Conservation (phyloP, 768 basidiomycete species). For the Calocybe gangraenosa region DNA sequence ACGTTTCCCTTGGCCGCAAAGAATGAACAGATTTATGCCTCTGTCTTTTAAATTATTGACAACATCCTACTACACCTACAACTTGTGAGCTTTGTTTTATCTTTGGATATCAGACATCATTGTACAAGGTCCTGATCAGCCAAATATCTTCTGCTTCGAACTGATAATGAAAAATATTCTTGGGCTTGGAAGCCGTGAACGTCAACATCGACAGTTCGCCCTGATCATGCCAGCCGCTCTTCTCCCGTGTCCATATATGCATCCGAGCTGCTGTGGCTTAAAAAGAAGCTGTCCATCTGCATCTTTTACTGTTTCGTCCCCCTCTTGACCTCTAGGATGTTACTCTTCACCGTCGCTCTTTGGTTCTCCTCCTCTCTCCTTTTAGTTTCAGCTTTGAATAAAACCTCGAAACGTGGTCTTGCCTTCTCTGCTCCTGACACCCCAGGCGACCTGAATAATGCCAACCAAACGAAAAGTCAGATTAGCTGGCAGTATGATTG, state of each 20-base stretch:
- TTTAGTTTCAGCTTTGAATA: slow-evolving; percentile 18
- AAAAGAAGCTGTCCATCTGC: slow-evolving; percentile 9
- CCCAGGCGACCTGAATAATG: slow-evolving; percentile 38
- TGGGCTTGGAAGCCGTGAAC: slow-evolving; percentile 11
- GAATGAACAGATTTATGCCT: no score
- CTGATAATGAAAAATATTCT: background rate
- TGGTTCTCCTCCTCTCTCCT: slow-evolving; percentile 27
- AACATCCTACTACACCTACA: no score
- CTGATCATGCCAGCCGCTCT: slow-evolving; percentile 31
- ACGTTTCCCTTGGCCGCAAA: slow-evolving; percentile 1
- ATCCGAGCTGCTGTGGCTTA: slow-evolving; percentile 1
- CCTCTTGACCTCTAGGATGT: slow-evolving; percentile 20
- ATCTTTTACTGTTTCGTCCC: slow-evolving; percentile 3
- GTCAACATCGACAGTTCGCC: slow-evolving; percentile 32
- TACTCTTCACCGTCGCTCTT: slow-evolving; percentile 18
- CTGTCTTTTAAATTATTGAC: no score
- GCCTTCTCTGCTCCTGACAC: slow-evolving; percentile 36
- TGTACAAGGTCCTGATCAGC: background rate
- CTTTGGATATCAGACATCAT: background rate
- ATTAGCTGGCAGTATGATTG: slow-evolving; percentile 52
- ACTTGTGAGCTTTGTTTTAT: background rate
- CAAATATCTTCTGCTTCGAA: no score
- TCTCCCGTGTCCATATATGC: slow-evolving; percentile 15
- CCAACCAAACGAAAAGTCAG: slow-evolving; percentile 39
- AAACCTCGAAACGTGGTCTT: slow-evolving; percentile 45